Conservation (phyloP, 768 basidiomycete species). For the Calocybe cyanea region DNA sequence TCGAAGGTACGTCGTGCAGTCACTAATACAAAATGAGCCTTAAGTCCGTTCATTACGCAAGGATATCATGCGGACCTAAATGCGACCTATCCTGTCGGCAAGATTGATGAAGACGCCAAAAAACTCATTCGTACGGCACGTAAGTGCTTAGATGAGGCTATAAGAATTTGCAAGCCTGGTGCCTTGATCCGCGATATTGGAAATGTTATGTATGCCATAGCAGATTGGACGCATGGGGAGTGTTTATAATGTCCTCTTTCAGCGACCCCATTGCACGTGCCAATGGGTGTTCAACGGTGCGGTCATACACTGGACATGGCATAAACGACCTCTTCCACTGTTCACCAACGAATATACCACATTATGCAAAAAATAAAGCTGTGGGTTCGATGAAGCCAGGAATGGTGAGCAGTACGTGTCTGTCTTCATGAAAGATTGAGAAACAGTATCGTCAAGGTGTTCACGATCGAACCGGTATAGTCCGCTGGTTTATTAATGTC, state of each 20-base stretch:
- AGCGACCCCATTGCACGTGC: conserved; percentile 84
- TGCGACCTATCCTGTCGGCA: conserved; percentile 87
- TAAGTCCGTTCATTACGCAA: conserved; percentile 19
- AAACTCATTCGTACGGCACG: conserved; percentile 82
- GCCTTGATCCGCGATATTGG: conserved; percentile 86
- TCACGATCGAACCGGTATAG: conserved; percentile 77
- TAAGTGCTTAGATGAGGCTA: conserved; percentile 82
- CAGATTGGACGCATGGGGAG: too few species aligned
- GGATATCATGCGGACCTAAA: conserved; percentile 94
- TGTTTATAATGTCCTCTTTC: conserved; percentile 5
- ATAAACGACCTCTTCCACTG: conserved; percentile 84
- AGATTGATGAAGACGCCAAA: conserved; percentile 77
- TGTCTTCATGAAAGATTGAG: not conserved
- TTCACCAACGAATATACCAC: conserved; percentile 85
- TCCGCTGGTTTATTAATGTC: not conserved
- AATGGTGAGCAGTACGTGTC: conserved; percentile 83
- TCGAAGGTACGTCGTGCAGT: conserved; percentile 55
- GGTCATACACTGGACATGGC: conserved; percentile 90
- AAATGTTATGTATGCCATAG: conserved; percentile 66
- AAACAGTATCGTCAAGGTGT: conserved; percentile 35
- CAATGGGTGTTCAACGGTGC: conserved; percentile 83
- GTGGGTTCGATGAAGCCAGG: conserved; percentile 92
- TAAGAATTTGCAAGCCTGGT: conserved; percentile 92
- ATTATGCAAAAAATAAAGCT: conserved; percentile 93
- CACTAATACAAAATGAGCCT: conserved; percentile 1